Base-by-base conservation (phyloP, 2,329 filamentous ascomycete genomes). In the Ascochyta pisi region DNA sequence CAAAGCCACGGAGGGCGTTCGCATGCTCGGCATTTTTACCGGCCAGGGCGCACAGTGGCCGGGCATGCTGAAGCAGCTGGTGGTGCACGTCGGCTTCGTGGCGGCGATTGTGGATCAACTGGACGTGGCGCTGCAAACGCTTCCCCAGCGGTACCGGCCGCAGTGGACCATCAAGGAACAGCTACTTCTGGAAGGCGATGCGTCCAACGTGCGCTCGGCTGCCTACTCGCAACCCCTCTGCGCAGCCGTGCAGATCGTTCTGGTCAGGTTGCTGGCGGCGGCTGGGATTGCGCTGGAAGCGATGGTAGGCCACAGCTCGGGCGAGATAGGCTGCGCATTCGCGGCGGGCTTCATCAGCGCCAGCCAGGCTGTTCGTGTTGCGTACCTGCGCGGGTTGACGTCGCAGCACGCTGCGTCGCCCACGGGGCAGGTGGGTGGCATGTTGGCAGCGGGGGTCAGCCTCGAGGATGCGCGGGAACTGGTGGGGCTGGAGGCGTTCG, bases 281-380 rank as follows among this genome's bases (percentile, higher is more conserved):
- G 62, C 65, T 15, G 72, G 71, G 0, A 40, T 76, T 4, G 33
- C 22, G 0, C 70, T 76, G 0, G 23, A 62, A 8, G 73, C 73
- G 0, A 68, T 78, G 1, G 71, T 79, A 8, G 78, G 78, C 1
- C 78, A 80, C 50, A 77, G 74, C 0, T 71, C 76, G 6, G 77
- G 77, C 6, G 77, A 79, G 48, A 76, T 78, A 10, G 76, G 71
- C 0, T 77, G 77, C 1, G 66, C 74, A 2, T 77, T 78, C 31
- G 69, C 66, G 4, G 66, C 67, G 8, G 75, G 73, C 3, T 60
- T 48, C 29, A 6, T 62, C 1, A 66, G 59, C 3, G 43, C 34
- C 8, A 9, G 22, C 5, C 58, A 62, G n/a, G 68, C 69, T 1
- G 60, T 65, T 16, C 34, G 48, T 0, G 54, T 67, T 38, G 64